Evolutionary conservation across 805 yeast species (phyloP), one percentile per base, ranked within the genome.

Genomic region (Candida caryicola): DNA sequence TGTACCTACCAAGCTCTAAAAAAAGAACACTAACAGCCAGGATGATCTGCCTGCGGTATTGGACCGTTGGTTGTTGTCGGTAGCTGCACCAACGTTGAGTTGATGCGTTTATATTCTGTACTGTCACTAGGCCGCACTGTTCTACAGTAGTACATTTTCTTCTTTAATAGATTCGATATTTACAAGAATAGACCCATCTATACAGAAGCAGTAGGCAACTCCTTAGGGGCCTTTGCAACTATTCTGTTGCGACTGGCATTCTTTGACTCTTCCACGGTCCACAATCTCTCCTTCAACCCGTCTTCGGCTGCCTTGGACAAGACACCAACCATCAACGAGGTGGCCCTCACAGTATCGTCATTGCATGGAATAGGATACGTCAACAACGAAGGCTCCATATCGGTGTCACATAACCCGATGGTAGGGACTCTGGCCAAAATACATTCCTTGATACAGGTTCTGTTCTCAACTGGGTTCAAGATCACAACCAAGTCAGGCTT

Each of bases 331-430:
- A 93, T 75, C 47, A 93, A 69, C 46, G 86, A 82, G 7, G 84
- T 79, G 5, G 95, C 77, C 60, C 99, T 77, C 41, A 79, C 66
- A 5, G 95, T 83, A 59, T 90, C 97, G 60, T 93, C 98, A 59
- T 93, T 93, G 46, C 95, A 95, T 13, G 98, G 98, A 49, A 93
- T 85, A 36, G 98, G 95, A 57, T 93, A 93, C 1, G 96, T 88
- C 37, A 91, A 85, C 50, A 84, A 66, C 12, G 85, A 77, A 6
- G 97, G 95, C 57, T 93, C 96, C 59, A 85, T 81, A 62, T 93
- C 91, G 16, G 98, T 90, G 64, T 93, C 99, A 45, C 93, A 80
- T 41, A 93, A 76, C 19, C 96, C 98, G 51, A 93, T 80, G 0
- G 97, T 89, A 41, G 99, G 99, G 23, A 93, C 77, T 59, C 95